Percentiles rank a stretch among this genome's conserved stretches.
Evolutionary conservation across 2,329 filamentous ascomycete species (phyloP).

Genomic region (Colletotrichum tabaci): DNA sequence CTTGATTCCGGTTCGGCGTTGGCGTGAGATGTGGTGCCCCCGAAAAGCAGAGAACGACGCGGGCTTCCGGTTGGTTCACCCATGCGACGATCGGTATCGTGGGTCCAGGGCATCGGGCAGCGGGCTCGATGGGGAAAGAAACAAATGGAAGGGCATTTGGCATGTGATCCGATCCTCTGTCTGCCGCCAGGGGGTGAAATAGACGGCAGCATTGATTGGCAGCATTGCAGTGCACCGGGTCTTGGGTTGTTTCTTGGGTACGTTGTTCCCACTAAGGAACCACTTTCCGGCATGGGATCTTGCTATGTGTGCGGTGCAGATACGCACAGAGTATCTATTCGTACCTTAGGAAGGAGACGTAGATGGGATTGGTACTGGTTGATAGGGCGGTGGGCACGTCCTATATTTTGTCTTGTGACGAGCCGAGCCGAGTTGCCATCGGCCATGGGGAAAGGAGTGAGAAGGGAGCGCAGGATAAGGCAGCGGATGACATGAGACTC

Average conservation of each 20-base stretch:
- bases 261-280: slow-evolving; percentile 15
- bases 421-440: slow-evolving; percentile 29
- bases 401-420: slow-evolving; percentile 9
- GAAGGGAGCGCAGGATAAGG: background rate
- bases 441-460: background rate
- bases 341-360: too few relatives aligned
- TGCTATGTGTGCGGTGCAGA: too few relatives aligned
- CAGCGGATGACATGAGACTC: too few relatives aligned
- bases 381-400: background rate
- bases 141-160: slow-evolving; percentile 21
- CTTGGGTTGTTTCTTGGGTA: slow-evolving; percentile 6
- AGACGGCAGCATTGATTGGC: background rate
- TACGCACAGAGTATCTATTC: too few relatives aligned
- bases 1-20: background rate
- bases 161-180: slow-evolving; percentile 41
- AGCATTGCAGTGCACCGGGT: slow-evolving; percentile 23
- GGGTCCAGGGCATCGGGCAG: slow-evolving; percentile 5
- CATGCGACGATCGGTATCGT: slow-evolving; percentile 30
- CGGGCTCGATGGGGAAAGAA: slow-evolving; percentile 10
- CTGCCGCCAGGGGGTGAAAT: slow-evolving; percentile 11
- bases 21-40: slow-evolving; percentile 11
- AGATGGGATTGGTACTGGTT: background rate
- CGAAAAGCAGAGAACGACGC: background rate
- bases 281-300: slow-evolving; percentile 10
- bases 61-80: background rate